These are phyloP conservation scores for Euphorbia celastroides DNA, from an alignment of 441 rosid genomes.

Conservation along the genomic window DNA sequence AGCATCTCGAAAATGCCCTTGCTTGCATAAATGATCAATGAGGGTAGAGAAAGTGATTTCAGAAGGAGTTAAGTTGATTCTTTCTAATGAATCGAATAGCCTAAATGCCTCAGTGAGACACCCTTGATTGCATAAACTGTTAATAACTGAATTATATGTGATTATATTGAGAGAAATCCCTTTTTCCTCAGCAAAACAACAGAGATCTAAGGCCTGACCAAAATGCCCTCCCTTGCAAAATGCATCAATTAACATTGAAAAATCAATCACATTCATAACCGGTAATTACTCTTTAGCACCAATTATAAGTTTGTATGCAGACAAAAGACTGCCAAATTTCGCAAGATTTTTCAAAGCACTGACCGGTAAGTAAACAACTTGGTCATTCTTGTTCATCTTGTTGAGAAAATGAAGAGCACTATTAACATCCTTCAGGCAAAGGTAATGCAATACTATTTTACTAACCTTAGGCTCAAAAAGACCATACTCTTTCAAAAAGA, in stretches of 20 bases:
- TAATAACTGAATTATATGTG: conserved; percentile 64
- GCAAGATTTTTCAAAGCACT: conserved; percentile 41
- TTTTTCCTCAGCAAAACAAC: conserved; percentile 46
- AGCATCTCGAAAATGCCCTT: conserved; percentile 61
- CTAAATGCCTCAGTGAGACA: conserved; percentile 83
- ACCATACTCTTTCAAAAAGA: conserved; percentile 45
- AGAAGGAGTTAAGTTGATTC: conserved; percentile 51
- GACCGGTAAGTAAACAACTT: conserved; percentile 29
- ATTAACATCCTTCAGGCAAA: conserved; percentile 37
- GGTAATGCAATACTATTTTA: conserved; percentile 36
- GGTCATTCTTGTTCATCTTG: conserved; percentile 29
- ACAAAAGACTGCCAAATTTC: conserved; percentile 43
- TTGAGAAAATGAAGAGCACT: conserved; percentile 31
- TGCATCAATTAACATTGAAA: conserved; percentile 50
- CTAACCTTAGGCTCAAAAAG: conserved; percentile 34
- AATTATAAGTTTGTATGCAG: conserved; percentile 53
- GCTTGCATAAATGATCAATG: conserved; percentile 65
- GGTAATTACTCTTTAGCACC: conserved; percentile 37
- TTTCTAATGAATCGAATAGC: conserved; percentile 73
- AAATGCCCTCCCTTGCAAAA: conserved; percentile 70
- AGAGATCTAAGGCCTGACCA: conserved; percentile 54
- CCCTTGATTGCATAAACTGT: conserved; percentile 71
- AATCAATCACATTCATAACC: conserved; percentile 55
- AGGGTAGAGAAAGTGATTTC: conserved; percentile 53
- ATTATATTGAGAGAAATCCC: conserved; percentile 50